A percentile compares a stretch with the other conserved stretches of the same genome.
These are phyloP conservation scores for Fulvia fulva DNA, from an alignment of 2,329 filamentous ascomycete genomes.

Conservation along the genomic window DNA sequence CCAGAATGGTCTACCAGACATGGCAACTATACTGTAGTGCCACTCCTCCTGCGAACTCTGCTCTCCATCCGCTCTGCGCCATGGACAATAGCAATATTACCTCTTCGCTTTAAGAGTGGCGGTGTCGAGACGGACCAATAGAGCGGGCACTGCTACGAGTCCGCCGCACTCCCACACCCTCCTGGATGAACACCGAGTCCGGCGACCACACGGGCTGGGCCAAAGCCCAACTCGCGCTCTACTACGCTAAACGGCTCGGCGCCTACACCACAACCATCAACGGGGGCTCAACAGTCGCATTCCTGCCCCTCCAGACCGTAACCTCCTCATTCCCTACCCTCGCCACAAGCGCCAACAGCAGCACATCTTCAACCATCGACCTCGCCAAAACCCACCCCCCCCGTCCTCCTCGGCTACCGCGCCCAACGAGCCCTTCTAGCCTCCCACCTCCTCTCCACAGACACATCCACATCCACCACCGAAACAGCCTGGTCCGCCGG, in stretches of 20 bases:
- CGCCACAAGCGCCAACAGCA: neutral
- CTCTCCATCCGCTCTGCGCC: too few relatives aligned
- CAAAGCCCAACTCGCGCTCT: slow-evolving; percentile 5
- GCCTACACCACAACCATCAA: slow-evolving; percentile 25
- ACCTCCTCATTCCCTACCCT: slow-evolving; percentile 18
- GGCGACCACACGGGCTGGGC: slow-evolving; percentile 4
- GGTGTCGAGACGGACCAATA: too few relatives aligned
- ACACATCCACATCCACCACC: neutral
- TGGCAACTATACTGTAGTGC: too few relatives aligned
- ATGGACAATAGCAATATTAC: too few relatives aligned
- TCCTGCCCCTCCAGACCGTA: slow-evolving; percentile 21
- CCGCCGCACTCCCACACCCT: slow-evolving; percentile 5
- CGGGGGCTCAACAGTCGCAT: slow-evolving; percentile 18
- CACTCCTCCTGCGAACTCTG: too few relatives aligned
- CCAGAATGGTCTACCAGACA: too few relatives aligned
- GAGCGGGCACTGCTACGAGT: too few relatives aligned
- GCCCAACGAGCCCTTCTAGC: slow-evolving; percentile 28
- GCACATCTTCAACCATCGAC: neutral
- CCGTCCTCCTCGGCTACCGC: slow-evolving; percentile 27
- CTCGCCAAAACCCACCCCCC: slow-evolving; percentile 7
- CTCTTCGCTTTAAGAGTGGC: too few relatives aligned
- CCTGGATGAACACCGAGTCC: slow-evolving; percentile 2
- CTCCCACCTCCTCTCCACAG: neutral
- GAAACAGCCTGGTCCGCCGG: neutral
- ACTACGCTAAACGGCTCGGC: slow-evolving; percentile 23